A percentile compares a stretch with the other conserved stretches of the same genome.
phyloP scores from a whole-genome alignment of 352 stramenopile genomes.

The Globisporangium spinosum region DNA sequence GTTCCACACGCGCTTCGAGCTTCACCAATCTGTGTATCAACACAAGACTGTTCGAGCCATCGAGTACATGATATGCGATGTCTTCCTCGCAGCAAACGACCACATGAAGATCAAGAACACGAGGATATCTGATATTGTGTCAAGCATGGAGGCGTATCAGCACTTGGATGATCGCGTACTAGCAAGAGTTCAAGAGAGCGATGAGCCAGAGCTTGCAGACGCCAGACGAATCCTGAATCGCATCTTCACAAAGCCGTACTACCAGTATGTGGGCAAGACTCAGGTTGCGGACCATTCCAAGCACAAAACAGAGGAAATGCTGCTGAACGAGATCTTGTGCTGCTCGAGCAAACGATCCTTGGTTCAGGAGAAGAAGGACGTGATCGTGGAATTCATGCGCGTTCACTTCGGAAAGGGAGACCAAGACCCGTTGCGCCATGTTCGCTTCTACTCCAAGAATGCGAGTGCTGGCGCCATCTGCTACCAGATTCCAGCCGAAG shows the following conservation, averaged over 20 bases:
- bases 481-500: constrained; percentile 45
- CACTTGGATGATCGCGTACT: constrained; percentile 83
- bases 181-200: constrained; percentile 68
- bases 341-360: constrained; percentile 34
- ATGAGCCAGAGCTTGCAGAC: constrained; percentile 37
- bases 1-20: constrained; percentile 82
- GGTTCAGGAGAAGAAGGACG: constrained; percentile 34
- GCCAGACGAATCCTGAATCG: constrained; percentile 53
- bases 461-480: constrained; percentile 39
- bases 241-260: constrained; percentile 69
- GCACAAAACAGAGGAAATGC: constrained; percentile 41
- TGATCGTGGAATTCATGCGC: constrained; percentile 81
- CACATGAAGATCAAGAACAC: constrained; percentile 55
- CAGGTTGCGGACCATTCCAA: constrained; percentile 41
- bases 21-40: constrained; percentile 88
- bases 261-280: constrained; percentile 74
- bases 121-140: constrained; percentile 65
- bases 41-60: constrained; percentile 78
- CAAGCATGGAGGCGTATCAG: constrained; percentile 69
- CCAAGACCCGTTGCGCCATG: constrained; percentile 59
- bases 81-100: constrained; percentile 65
- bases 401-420: constrained; percentile 83
- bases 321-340: constrained; percentile 58
- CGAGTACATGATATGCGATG: constrained; percentile 89
- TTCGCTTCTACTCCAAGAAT: constrained; percentile 82